Conservation (phyloP, 2,329 filamentous ascomycete species). For the Ciborinia camelliae region DNA sequence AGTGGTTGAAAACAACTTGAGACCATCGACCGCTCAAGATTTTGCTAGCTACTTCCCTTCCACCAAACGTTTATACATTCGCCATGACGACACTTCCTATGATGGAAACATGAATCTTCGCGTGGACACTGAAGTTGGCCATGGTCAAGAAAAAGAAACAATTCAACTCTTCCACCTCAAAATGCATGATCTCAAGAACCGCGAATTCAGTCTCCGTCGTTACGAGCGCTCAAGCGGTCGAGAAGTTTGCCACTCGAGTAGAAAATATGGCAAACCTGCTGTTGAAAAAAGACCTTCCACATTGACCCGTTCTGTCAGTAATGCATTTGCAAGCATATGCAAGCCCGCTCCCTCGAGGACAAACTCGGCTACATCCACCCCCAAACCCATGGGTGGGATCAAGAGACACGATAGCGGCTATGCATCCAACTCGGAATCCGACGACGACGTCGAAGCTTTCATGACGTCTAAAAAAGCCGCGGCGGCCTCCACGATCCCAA, state of each 20-base stretch:
- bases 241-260: conserved; percentile 82
- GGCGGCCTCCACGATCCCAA: conserved; percentile 44
- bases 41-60: conserved; percentile 88
- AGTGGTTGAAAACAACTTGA: conserved; percentile 60
- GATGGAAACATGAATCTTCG: conserved; percentile 98
- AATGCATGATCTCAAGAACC: conserved; percentile 84
- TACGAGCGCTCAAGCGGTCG: conserved; percentile 92
- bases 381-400: conserved; percentile 16
- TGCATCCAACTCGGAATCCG: conserved; percentile 45
- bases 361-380: conserved; percentile 26
- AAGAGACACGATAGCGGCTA: conserved; percentile 52
- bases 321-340: conserved; percentile 42
- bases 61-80: conserved; percentile 72
- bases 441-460: conserved; percentile 29
- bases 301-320: conserved; percentile 56
- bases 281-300: conserved; percentile 38
- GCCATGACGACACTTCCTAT: conserved; percentile 83
- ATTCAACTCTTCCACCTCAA: conserved; percentile 84
- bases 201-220: conserved; percentile 85
- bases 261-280: conserved; percentile 60
- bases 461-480: conserved; percentile 34
- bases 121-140: conserved; percentile 70
- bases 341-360: conserved; percentile 50
- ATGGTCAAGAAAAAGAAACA: conserved; percentile 55
- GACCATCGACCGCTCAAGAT: conserved; percentile 74